These are phyloP conservation scores for Hygrophorus russula DNA, from an alignment of 768 basidiomycete genomes.

Conservation along the genomic window DNA sequence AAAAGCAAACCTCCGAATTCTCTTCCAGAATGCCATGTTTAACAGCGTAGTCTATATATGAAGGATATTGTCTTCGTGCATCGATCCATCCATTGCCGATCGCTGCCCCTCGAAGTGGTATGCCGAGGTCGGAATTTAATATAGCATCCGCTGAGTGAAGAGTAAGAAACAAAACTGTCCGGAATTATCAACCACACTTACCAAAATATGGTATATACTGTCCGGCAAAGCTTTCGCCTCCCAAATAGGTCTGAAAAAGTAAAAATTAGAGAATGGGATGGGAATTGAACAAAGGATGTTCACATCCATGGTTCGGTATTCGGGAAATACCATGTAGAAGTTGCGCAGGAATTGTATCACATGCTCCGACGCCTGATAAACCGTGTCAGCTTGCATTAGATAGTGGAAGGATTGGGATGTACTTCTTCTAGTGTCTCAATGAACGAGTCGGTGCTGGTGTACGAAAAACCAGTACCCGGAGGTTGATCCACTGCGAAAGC, in stretches of 20 bases:
- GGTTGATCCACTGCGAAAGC: conserved; percentile 81
- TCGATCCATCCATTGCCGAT: conserved; percentile 99
- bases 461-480: conserved; percentile 90
- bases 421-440: conserved; percentile 69
- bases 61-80: conserved; percentile 74
- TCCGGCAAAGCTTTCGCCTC: conserved; percentile 94
- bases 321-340: conserved; percentile 88
- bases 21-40: conserved; percentile 69
- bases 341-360: conserved; percentile 77
- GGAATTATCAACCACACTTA: conserved; percentile 17
- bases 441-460: conserved; percentile 76
- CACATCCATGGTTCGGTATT: conserved; percentile 74
- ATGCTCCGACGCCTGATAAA: conserved; percentile 56
- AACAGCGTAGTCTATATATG: conserved; percentile 80
- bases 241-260: conserved; percentile 74
- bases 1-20: conserved; percentile 48
- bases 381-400: conserved; percentile 5
- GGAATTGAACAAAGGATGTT: conserved; percentile 18
- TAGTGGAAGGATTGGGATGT: not conserved
- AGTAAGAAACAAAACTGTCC: conserved; percentile 3
- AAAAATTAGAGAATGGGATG: conserved; percentile 1
- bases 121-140: conserved; percentile 43
- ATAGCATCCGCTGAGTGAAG: conserved; percentile 60
- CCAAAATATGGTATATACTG: conserved; percentile 98
- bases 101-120: conserved; percentile 67